These are phyloP conservation scores for Maudiozyma barnettii DNA, from an alignment of 805 yeast species.

Conservation along the genomic window DNA sequence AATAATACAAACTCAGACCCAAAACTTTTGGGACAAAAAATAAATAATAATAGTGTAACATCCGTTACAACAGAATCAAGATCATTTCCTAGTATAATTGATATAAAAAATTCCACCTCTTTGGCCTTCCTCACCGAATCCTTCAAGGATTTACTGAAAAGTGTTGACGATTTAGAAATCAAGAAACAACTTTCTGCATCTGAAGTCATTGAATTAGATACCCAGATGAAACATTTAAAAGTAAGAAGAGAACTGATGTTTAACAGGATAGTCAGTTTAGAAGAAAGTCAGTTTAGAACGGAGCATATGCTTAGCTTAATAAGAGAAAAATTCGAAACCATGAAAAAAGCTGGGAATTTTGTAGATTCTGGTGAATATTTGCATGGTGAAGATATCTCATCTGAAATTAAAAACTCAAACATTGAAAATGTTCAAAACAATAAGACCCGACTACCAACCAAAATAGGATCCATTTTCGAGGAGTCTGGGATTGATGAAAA, in stretches of 20 bases:
- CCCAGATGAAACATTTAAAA: slow-evolving; percentile 43
- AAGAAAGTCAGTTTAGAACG: slow-evolving; percentile 48
- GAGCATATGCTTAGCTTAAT: slow-evolving; percentile 41
- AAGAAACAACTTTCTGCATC: slow-evolving; percentile 55
- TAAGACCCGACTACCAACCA: not conserved
- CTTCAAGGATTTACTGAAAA: slow-evolving; percentile 34
- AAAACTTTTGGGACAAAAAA: not conserved
- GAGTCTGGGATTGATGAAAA: not conserved
- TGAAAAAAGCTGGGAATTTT: slow-evolving; percentile 33
- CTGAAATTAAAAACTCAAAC: too few species aligned
- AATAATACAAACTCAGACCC: not conserved
- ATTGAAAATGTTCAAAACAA: too few species aligned
- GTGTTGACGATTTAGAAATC: slow-evolving; percentile 47
- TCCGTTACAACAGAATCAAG: not conserved
- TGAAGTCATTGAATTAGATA: slow-evolving; percentile 58
- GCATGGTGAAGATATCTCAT: not conserved
- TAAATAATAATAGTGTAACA: not conserved
- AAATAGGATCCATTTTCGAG: not conserved
- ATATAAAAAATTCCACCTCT: slow-evolving; percentile 21
- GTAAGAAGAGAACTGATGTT: slow-evolving; percentile 44
- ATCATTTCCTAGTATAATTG: not conserved
- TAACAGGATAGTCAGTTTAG: slow-evolving; percentile 49
- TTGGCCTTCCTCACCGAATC: slow-evolving; percentile 31
- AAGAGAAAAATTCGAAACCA: slow-evolving; percentile 35
- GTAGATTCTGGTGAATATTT: slow-evolving; percentile 17